Conservation (phyloP, 2,329 filamentous ascomycete genomes). For the Stenocarpella maydis region DNA sequence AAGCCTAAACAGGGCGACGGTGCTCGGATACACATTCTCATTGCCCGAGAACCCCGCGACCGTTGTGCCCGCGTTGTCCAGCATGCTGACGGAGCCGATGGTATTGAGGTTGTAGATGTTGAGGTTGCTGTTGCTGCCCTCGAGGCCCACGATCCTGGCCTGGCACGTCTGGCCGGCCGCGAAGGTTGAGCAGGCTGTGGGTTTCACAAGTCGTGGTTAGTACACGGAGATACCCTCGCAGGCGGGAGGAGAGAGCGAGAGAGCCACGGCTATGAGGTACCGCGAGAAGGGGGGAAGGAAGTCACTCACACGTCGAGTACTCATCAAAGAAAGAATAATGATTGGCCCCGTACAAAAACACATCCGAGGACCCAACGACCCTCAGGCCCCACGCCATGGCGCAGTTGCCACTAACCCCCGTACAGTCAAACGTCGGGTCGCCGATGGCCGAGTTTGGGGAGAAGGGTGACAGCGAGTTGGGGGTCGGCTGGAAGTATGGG, state of each 20-base stretch:
- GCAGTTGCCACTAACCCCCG: constrained; percentile 47
- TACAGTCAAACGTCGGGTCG: constrained; percentile 63
- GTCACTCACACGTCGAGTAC: constrained; percentile 48
- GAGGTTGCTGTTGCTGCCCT: constrained; percentile 43
- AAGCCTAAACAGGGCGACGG: constrained; percentile 47
- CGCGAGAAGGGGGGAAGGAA: too few species aligned
- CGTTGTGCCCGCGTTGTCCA: constrained; percentile 46
- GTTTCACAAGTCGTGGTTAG: too few species aligned
- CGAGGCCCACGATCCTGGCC: constrained; percentile 49
- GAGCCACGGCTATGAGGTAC: too few species aligned
- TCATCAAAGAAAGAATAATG: constrained; percentile 75
- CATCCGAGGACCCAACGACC: constrained; percentile 61
- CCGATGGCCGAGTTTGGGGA: constrained; percentile 48
- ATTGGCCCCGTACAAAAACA: constrained; percentile 70
- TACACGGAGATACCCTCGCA: not conserved
- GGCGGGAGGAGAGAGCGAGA: too few species aligned
- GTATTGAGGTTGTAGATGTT: constrained; percentile 56
- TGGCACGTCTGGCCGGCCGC: constrained; percentile 56
- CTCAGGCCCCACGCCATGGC: constrained; percentile 71
- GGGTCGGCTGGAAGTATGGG: constrained; percentile 74
- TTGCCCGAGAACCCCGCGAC: constrained; percentile 50
- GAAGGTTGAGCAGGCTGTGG: constrained; percentile 52
- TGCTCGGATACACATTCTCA: constrained; percentile 49
- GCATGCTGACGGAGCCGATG: constrained; percentile 52
- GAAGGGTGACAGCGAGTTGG: constrained; percentile 66